Percentiles rank a stretch among this genome's conserved stretches.
Evolutionary conservation across 257 asterid genomes (phyloP).

Genomic region (Rauvolfia tetraphylla): DNA sequence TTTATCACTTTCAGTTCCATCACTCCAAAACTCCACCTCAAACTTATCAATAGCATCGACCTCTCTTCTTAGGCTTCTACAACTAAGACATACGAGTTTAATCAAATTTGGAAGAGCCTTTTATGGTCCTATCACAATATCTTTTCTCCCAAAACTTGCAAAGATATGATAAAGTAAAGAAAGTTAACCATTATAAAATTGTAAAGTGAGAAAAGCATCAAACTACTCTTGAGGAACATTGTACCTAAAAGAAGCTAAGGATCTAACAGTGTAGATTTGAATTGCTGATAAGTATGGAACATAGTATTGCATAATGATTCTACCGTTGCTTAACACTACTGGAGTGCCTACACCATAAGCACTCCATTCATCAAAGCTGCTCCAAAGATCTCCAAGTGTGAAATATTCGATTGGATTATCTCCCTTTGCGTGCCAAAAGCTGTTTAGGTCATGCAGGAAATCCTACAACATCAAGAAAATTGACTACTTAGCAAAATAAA

Average conservation of each 20-base stretch:
- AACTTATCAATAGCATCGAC: not conserved
- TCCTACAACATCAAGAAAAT: constrained; percentile 5
- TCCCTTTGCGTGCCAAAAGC: constrained; percentile 6
- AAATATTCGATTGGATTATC: constrained; percentile 11
- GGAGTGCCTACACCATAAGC: constrained; percentile 29
- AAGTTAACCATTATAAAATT: no score
- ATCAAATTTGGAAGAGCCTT: not conserved
- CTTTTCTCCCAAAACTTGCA: no score
- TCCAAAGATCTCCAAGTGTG: constrained; percentile 24
- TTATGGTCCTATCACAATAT: no score
- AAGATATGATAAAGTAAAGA: no score
- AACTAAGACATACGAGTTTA: not conserved
- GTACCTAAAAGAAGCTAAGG: constrained; percentile 1
- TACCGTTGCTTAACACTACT: constrained; percentile 6
- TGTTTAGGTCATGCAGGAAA: constrained; percentile 11
- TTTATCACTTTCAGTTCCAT: constrained; percentile 21
- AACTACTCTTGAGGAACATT: not conserved
- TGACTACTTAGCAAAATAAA: not conserved
- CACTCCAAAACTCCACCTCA: constrained; percentile 19
- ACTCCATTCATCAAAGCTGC: constrained; percentile 33
- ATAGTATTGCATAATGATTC: constrained; percentile 21
- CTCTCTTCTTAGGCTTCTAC: constrained; percentile 12
- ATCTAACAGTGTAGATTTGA: constrained; percentile 21
- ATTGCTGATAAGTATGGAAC: constrained; percentile 28
- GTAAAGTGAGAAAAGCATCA: no score